Percentiles rank a stretch among this genome's conserved stretches.
phyloP scores from a whole-genome alignment of 73 alveolate genomes.

The Tetrahymena malaccensis region DNA sequence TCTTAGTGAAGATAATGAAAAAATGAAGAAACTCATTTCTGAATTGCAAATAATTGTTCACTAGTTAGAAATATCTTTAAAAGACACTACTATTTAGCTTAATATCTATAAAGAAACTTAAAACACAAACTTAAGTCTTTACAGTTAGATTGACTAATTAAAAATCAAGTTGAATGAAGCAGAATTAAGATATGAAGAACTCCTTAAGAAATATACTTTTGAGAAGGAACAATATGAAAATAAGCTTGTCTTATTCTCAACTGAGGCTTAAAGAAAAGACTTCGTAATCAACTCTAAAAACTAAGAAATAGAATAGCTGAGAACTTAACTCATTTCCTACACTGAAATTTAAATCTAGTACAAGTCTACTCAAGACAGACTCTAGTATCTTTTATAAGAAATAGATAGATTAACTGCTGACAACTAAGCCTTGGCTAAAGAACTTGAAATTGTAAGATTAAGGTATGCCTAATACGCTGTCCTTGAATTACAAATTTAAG shows the following conservation, averaged over 20 bases:
- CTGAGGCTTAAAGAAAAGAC: not conserved
- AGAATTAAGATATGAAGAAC: not conserved
- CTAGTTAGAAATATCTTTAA: not conserved
- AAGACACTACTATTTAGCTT: not conserved
- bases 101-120: not conserved
- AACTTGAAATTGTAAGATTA: not conserved
- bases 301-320: not conserved
- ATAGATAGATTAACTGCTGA: not conserved
- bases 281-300: not conserved
- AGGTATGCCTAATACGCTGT: not conserved
- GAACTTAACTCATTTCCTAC: not conserved
- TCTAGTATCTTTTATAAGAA: not conserved
- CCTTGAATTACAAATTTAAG: not conserved
- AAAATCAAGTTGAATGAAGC: not conserved
- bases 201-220: not conserved
- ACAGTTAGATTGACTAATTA: not conserved
- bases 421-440: not conserved
- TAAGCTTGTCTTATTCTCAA: not conserved
- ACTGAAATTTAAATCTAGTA: not conserved
- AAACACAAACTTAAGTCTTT: not conserved
- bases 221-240: not conserved
- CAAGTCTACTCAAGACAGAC: not conserved
- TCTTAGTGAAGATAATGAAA: not conserved
- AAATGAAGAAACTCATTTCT: not conserved
- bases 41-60: not conserved